Conservation (phyloP, 1,139 yeast genomes). For the Casaregolazyma suthepensis region DNA sequence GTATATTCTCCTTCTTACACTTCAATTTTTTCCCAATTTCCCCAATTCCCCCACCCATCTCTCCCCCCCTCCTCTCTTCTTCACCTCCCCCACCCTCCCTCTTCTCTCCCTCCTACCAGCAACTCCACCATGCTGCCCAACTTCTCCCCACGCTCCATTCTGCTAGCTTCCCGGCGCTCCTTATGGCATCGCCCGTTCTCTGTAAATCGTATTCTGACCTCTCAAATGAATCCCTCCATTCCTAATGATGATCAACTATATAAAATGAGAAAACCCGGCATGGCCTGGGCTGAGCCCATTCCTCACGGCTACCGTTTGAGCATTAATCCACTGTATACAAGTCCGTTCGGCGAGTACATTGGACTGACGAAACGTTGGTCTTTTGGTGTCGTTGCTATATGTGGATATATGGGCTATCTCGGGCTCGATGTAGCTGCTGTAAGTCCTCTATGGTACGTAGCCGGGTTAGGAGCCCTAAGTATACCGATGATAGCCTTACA, state of each 20-base stretch:
- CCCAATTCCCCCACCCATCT: neutral
- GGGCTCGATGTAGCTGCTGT: slow-evolving; percentile 23
- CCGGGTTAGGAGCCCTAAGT: slow-evolving; percentile 48
- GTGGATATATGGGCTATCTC: slow-evolving; percentile 31
- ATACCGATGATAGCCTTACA: slow-evolving; percentile 50
- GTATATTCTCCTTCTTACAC: no score
- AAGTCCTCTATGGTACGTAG: slow-evolving; percentile 12
- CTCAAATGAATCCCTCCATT: slow-evolving; percentile 8
- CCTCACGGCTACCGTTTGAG: slow-evolving; percentile 28
- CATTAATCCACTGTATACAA: slow-evolving; percentile 30
- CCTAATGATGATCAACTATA: slow-evolving; percentile 9
- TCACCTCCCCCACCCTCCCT: neutral
- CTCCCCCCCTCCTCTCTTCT: neutral
- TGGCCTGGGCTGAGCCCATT: slow-evolving; percentile 31
- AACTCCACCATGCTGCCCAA: neutral
- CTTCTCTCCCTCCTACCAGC: neutral
- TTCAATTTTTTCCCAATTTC: no score
- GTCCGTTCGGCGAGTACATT: slow-evolving; percentile 32
- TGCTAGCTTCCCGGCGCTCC: neutral
- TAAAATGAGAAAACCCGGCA: slow-evolving; percentile 31
- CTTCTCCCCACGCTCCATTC: neutral
- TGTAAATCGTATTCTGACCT: neutral
- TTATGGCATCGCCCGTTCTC: neutral
- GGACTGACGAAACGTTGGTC: slow-evolving; percentile 36
- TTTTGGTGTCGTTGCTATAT: slow-evolving; percentile 28